Conservation (phyloP, 2,329 filamentous ascomycete species). For the Aureobasidium sp. region DNA sequence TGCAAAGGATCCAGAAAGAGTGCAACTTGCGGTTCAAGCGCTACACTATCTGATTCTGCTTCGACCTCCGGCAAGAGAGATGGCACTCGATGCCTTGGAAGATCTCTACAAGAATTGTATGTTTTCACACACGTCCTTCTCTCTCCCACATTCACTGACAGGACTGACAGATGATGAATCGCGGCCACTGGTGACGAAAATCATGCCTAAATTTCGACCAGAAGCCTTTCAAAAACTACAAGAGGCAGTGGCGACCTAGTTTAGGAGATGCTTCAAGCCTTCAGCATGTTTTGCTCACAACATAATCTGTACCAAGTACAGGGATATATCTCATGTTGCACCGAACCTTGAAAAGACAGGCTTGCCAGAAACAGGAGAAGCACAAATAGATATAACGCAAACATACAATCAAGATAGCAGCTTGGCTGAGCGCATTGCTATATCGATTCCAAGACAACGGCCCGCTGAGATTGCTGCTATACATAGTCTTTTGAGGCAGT, state of each 20-base stretch:
- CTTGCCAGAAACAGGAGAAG: background rate
- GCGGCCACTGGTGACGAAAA: conserved; percentile 42
- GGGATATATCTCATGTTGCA: background rate
- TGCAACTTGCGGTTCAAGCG: conserved; percentile 50
- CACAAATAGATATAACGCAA: background rate
- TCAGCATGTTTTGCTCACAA: background rate
- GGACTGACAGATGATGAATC: conserved; percentile 33
- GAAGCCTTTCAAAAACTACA: conserved; percentile 31
- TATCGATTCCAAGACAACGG: background rate
- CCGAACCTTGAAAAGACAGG: background rate
- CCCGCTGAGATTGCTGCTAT: background rate
- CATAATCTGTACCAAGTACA: background rate
- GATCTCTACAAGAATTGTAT: conserved; percentile 50
- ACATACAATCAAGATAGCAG: background rate
- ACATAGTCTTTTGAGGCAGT: background rate
- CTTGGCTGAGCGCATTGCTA: background rate
- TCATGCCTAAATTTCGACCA: conserved; percentile 49
- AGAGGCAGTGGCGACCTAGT: background rate
- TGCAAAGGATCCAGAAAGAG: conserved; percentile 55
- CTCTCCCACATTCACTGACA: background rate
- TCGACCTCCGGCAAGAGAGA: conserved; percentile 50
- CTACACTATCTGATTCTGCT: conserved; percentile 52
- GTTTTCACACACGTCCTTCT: conserved; percentile 16
- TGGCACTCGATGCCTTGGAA: conserved; percentile 50
- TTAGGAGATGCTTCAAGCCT: background rate